These are phyloP conservation scores for Gaeumannomyces sp. DNA, from an alignment of 2,329 filamentous ascomycete species.

Conservation along the genomic window DNA sequence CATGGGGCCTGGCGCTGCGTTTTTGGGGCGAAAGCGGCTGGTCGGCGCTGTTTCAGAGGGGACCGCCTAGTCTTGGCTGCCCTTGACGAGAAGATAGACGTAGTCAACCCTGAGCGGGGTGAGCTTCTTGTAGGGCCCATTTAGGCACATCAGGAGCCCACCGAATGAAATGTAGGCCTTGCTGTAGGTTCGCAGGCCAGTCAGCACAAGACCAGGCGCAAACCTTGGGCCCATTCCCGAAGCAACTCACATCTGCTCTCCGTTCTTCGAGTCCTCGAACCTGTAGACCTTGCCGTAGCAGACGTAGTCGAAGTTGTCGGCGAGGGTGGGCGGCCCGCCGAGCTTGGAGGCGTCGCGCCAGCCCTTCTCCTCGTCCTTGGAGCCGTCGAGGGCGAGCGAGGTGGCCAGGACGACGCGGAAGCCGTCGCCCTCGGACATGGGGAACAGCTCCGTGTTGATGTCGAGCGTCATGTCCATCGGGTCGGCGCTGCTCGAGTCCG, in stretches of 20 bases:
- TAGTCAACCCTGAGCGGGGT: slow-evolving; percentile 88
- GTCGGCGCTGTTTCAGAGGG: background rate
- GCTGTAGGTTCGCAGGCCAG: slow-evolving; percentile 38
- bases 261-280: slow-evolving; percentile 73
- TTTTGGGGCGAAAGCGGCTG: background rate
- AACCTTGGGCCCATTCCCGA: background rate
- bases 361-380: slow-evolving; percentile 66
- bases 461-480: slow-evolving; percentile 64
- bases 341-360: slow-evolving; percentile 70
- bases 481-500: slow-evolving; percentile 61
- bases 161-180: slow-evolving; percentile 94
- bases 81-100: slow-evolving; percentile 77
- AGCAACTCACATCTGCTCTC: slow-evolving; percentile 77
- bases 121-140: slow-evolving; percentile 94
- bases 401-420: slow-evolving; percentile 78
- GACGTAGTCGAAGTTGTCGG: slow-evolving; percentile 82
- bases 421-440: slow-evolving; percentile 65
- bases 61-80: slow-evolving; percentile 4
- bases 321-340: slow-evolving; percentile 52
- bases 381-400: slow-evolving; percentile 80
- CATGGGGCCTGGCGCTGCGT: background rate
- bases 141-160: slow-evolving; percentile 80
- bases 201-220: slow-evolving; percentile 3
- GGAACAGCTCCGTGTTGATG: slow-evolving; percentile 90
- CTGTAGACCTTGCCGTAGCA: slow-evolving; percentile 85